phyloP scores from a whole-genome alignment of 2,329 filamentous ascomycete species.

The Juglanconis oblonga region DNA sequence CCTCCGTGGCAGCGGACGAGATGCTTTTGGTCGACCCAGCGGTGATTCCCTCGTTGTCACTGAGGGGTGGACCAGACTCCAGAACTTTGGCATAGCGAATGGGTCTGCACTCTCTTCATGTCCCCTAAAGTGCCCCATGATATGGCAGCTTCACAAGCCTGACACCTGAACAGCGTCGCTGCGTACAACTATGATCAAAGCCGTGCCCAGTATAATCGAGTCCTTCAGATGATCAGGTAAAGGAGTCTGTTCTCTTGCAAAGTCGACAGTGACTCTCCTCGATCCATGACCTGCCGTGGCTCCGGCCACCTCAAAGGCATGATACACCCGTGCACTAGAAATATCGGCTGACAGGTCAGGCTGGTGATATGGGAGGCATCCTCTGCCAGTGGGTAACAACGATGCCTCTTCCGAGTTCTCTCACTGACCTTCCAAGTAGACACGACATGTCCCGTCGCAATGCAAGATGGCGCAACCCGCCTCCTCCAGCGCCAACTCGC shows the following conservation, averaged over 20 bases:
- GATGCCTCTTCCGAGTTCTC: background rate
- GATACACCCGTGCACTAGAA: background rate
- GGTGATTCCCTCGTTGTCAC: constrained; percentile 57
- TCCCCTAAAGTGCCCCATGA: background rate
- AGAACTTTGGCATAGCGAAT: constrained; percentile 55
- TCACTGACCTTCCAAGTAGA: constrained; percentile 21
- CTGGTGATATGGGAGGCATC: constrained; percentile 54
- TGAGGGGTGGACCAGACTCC: constrained; percentile 64
- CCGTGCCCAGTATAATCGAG: constrained; percentile 48
- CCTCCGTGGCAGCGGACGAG: constrained; percentile 52
- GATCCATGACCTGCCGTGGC: too few relatives aligned
- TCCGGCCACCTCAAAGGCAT: background rate
- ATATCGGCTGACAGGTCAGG: background rate
- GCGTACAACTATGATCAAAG: constrained; percentile 58
- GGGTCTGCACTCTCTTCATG: constrained; percentile 32
- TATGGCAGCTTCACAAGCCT: background rate
- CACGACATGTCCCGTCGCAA: constrained; percentile 63
- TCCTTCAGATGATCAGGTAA: constrained; percentile 57
- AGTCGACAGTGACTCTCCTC: constrained; percentile 32
- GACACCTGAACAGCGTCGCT: constrained; percentile 40
- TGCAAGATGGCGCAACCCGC: constrained; percentile 62
- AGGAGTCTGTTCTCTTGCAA: constrained; percentile 19
- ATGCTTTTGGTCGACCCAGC: constrained; percentile 59
- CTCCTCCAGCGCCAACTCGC: constrained; percentile 45
- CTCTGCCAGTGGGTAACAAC: constrained; percentile 38